These are phyloP conservation scores for Ichthyophthirius multifiliis DNA, from an alignment of 169 alveolate genomes.

Conservation along the genomic window DNA sequence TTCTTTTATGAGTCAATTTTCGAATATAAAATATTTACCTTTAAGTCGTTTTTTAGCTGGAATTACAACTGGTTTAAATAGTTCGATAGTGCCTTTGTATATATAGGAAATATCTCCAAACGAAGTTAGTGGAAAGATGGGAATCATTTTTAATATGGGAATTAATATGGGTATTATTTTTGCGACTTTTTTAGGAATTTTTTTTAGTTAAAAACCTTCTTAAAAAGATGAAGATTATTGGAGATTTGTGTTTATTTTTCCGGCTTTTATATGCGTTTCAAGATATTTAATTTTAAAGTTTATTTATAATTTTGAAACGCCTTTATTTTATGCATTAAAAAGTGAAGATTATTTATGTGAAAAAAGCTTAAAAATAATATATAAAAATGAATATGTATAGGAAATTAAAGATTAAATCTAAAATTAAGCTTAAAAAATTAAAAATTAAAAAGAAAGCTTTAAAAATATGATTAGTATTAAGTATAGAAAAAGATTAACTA, in stretches of 20 bases:
- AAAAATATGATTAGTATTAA: background rate
- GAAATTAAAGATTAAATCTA: slow-evolving; percentile 10
- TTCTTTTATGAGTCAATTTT: background rate
- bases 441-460: slow-evolving; percentile 1
- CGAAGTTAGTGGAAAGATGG: slow-evolving; percentile 18
- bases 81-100: slow-evolving; percentile 30
- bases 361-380: background rate
- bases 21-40: background rate
- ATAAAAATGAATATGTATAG: slow-evolving; percentile 2
- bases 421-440: background rate
- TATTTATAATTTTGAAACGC: slow-evolving; percentile 10
- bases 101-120: slow-evolving; percentile 28
- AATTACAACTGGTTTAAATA: slow-evolving; percentile 26
- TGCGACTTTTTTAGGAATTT: slow-evolving; percentile 6
- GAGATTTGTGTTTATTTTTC: slow-evolving; percentile 20
- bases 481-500: background rate
- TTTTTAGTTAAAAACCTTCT: background rate
- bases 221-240: background rate
- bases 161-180: slow-evolving; percentile 20
- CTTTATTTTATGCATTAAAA: slow-evolving; percentile 9
- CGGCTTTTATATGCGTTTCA: background rate
- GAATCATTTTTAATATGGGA: slow-evolving; percentile 27
- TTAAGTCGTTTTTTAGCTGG: slow-evolving; percentile 16
- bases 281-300: slow-evolving; percentile 1
- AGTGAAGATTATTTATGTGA: background rate